phyloP scores from a whole-genome alignment of 2,329 filamentous ascomycete genomes.

The Pyrenophora graminea region DNA sequence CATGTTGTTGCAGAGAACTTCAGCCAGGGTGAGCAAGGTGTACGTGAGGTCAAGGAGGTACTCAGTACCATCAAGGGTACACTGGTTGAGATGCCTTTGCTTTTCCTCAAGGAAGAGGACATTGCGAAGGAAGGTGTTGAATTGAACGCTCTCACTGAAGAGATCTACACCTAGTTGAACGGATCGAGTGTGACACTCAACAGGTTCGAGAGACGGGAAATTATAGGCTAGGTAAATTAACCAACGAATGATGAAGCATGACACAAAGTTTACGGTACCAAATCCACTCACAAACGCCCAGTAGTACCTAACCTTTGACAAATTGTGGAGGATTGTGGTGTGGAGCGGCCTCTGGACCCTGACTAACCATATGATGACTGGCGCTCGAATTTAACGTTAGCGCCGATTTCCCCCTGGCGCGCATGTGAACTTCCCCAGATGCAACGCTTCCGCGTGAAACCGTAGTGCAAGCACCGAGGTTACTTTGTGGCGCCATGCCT shows the following conservation, averaged over 20 bases:
- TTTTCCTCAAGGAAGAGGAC: slow-evolving; percentile 84
- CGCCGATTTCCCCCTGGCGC: slow-evolving; percentile 7
- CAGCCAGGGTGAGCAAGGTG: slow-evolving; percentile 48
- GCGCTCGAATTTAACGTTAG: slow-evolving; percentile 12
- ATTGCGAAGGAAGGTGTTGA: slow-evolving; percentile 80
- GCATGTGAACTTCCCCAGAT: slow-evolving; percentile 5
- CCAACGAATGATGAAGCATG: too few relatives aligned
- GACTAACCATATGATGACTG: slow-evolving; percentile 1
- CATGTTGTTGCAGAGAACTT: slow-evolving; percentile 72
- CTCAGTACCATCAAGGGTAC: slow-evolving; percentile 69
- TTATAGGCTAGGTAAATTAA: too few relatives aligned
- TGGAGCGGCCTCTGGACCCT: neutral
- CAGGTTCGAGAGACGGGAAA: neutral
- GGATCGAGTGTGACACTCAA: neutral
- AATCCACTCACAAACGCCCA: too few relatives aligned
- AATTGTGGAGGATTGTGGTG: neutral
- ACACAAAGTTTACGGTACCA: too few relatives aligned
- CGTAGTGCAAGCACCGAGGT: slow-evolving; percentile 6
- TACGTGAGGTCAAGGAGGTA: slow-evolving; percentile 64
- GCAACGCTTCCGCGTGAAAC: neutral
- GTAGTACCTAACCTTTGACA: too few relatives aligned
- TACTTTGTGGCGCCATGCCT: slow-evolving; percentile 28
- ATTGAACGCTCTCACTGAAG: slow-evolving; percentile 55
- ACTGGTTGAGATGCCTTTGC: slow-evolving; percentile 82
- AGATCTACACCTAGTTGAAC: slow-evolving; percentile 50